These are phyloP conservation scores for Rhododendron mucronatum DNA, from an alignment of 148 eudicot genomes.

Conservation along the genomic window DNA sequence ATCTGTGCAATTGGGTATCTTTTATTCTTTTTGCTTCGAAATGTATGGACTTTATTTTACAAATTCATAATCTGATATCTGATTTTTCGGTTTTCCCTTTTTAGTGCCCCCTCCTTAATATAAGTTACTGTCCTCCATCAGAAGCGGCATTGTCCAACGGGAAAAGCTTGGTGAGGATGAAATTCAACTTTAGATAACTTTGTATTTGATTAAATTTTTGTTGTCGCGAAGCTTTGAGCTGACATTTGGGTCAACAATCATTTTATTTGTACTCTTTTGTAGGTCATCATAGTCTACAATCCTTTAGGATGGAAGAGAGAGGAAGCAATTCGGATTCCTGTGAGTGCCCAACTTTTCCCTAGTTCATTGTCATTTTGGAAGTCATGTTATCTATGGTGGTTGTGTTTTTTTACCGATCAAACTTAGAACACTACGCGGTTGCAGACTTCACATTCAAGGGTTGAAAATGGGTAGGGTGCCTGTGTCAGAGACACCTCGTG, in stretches of 20 bases:
- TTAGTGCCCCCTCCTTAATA: conserved; percentile 78
- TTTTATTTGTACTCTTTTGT: conserved; percentile 2
- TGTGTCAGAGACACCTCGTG: not conserved
- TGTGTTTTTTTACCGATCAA: not conserved
- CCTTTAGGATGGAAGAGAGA: conserved; percentile 76
- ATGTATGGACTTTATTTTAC: not conserved
- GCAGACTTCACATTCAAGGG: not conserved
- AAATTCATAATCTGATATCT: not conserved
- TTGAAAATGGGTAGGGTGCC: not conserved
- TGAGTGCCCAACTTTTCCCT: conserved; percentile 29
- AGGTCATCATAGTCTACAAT: conserved; percentile 70
- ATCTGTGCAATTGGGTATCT: not conserved
- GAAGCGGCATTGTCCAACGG: conserved; percentile 50
- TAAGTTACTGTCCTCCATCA: conserved; percentile 75
- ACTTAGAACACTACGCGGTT: not conserved
- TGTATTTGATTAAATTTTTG: not conserved
- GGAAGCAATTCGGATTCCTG: conserved; percentile 67
- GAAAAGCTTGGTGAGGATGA: conserved; percentile 51
- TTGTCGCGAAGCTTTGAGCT: conserved; percentile 7
- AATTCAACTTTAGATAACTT: not conserved
- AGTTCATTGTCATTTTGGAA: not conserved
- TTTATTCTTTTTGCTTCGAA: not conserved
- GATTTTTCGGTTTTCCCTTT: conserved; percentile 18
- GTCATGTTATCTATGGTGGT: not conserved
- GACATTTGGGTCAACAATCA: conserved; percentile 2